A percentile compares a stretch with the other conserved stretches of the same genome.
Conservation (phyloP, 1,139 yeast species). For the Zygotorulaspora mrakii region DNA sequence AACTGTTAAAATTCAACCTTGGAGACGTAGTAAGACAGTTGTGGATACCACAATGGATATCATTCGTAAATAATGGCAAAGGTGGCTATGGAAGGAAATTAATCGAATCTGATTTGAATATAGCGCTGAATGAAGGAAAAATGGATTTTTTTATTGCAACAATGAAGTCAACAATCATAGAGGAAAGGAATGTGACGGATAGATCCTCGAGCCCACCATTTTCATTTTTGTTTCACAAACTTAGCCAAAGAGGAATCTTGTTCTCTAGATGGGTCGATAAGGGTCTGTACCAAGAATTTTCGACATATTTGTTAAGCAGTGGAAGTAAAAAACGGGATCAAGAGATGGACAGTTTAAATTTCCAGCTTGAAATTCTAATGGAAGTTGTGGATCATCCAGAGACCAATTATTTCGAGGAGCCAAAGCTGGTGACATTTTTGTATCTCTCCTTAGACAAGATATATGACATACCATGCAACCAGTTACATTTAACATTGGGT, state of each 20-base stretch:
- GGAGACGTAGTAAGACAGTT: constrained; percentile 13
- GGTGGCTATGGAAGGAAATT: no score
- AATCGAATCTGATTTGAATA: constrained; percentile 2
- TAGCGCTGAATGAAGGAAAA: constrained; percentile 17
- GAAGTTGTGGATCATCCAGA: constrained; percentile 42
- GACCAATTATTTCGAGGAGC: constrained; percentile 34
- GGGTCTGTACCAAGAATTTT: constrained; percentile 8
- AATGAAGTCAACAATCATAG: constrained; percentile 3
- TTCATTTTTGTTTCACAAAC: constrained; percentile 15
- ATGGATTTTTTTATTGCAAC: constrained; percentile 25
- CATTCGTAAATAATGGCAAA: no score
- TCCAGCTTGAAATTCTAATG: constrained; percentile 33
- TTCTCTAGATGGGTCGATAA: constrained; percentile 15
- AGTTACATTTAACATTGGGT: constrained; percentile 24
- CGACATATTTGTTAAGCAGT: constrained; percentile 5
- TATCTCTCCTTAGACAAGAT: constrained; percentile 17
- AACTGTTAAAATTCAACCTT: constrained; percentile 15
- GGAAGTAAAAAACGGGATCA: constrained; percentile 3
- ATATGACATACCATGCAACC: constrained; percentile 15
- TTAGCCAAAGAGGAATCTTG: constrained; percentile 17
- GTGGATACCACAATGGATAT: constrained; percentile 29
- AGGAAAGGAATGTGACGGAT: neutral
- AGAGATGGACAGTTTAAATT: constrained; percentile 9
- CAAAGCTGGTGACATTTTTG: constrained; percentile 23
- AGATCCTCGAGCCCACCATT: constrained; percentile 4